Evolutionary conservation across 305 asterid species (phyloP), one percentile per base, ranked within the genome.

Genomic region (Rubia balearica): DNA sequence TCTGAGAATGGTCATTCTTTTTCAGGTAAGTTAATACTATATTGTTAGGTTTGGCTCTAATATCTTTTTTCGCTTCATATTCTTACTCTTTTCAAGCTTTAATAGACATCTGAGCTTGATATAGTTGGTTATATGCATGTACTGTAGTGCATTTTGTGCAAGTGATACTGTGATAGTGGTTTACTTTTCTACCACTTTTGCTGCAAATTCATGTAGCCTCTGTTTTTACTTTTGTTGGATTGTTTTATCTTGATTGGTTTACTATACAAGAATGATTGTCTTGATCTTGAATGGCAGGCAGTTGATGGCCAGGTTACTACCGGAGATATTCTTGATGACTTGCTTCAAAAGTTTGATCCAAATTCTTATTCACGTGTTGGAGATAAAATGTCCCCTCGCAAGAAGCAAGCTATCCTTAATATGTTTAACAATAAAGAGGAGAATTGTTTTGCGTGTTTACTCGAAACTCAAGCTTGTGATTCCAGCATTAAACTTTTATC

Each of bases 301-400:
- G 73, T 72, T 63, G 82, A 75, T 55, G 87, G 80, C 41, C 46
- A 13, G 68, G 59, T 86, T 68, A 78, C 84, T 49, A 72, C 73
- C 16, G 88, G 96, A 71, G 87, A 85, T 76, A 80, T 87, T 69
- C 75, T 87, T 84, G 91, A 87, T 71, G 91, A 86, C 72, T 69
- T 87, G 45, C 81, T 89, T 65, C 77, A 71, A 59, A 86, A 81
- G 59, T 84, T 87, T 71, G 92, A 89, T 12, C 21, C 45, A 60
- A 83, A 87, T 78, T 79, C 89, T 45, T 83, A 78, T 72, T 75
- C 79, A 49, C 87, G 81, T 66, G 78, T 87, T 62, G 83, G 68
- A 64, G 82, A 68, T 55, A 55, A 72, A 45, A 19, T 84, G 61
- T 11, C 81, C 43, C 78, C 64, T 51, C 8, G 68, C 69, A 74